phyloP scores from a whole-genome alignment of 768 basidiomycete species.

The Lactifluus echinatus region DNA sequence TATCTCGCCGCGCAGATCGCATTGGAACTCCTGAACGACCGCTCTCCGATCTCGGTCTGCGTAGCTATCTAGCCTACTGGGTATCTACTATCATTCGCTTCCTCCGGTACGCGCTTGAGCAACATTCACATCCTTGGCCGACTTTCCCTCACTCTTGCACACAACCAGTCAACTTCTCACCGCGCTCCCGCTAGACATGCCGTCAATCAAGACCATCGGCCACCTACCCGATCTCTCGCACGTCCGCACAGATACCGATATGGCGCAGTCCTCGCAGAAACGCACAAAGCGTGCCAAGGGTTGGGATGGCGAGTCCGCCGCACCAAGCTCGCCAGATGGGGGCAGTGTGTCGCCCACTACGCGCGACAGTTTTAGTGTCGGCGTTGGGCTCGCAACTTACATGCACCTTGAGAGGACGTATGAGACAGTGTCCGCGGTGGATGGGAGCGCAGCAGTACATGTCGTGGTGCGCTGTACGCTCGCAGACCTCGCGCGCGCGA shows the following conservation, averaged over 20 bases:
- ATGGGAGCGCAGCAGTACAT: constrained; percentile 66
- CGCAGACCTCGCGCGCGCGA: constrained; percentile 67
- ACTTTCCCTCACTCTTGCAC: neutral
- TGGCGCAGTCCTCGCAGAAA: constrained; percentile 3
- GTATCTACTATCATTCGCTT: constrained; percentile 76
- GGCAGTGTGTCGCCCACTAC: constrained; percentile 4
- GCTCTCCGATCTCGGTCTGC: constrained; percentile 84
- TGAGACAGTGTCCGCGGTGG: constrained; percentile 47
- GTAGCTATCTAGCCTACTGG: constrained; percentile 88
- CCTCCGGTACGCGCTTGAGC: constrained; percentile 46
- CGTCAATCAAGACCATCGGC: constrained; percentile 38
- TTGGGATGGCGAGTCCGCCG: constrained; percentile 58
- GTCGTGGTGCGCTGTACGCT: constrained; percentile 63
- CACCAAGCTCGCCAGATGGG: constrained; percentile 28
- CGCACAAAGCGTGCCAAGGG: constrained; percentile 38
- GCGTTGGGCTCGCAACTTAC: constrained; percentile 37
- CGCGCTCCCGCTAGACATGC: constrained; percentile 46
- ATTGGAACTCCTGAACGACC: constrained; percentile 93
- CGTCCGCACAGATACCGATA: neutral
- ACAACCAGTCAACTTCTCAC: constrained; percentile 46
- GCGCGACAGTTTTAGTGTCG: constrained; percentile 6
- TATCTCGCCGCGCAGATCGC: constrained; percentile 71
- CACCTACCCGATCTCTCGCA: constrained; percentile 27
- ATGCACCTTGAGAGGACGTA: constrained; percentile 36
- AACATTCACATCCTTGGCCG: neutral